phyloP scores from a whole-genome alignment of 2,329 filamentous ascomycete species.

The Apiospora marii region DNA sequence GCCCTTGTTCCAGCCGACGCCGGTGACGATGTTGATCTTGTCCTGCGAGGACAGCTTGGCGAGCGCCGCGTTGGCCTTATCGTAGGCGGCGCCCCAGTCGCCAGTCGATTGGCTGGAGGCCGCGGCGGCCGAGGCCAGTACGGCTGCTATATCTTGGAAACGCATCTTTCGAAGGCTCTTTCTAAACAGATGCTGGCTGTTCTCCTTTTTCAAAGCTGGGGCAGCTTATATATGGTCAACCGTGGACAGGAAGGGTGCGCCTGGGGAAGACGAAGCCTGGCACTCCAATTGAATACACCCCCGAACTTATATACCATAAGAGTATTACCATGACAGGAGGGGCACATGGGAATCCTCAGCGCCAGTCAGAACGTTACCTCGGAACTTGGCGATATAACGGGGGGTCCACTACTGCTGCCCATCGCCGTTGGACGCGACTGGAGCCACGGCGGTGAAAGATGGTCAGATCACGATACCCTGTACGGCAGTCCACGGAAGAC shows the following conservation, averaged over 20 bases:
- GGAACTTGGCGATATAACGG: neutral
- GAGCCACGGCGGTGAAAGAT: neutral
- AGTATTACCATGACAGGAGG: neutral
- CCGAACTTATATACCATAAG: neutral
- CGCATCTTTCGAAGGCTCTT: conserved; percentile 27
- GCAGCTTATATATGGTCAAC: neutral
- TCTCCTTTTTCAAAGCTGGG: neutral
- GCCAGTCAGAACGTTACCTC: neutral
- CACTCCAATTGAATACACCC: neutral
- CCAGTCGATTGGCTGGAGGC: conserved; percentile 44
- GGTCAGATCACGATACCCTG: neutral
- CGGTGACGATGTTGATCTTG: conserved; percentile 82
- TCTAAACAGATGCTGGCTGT: neutral
- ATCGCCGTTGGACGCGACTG: neutral
- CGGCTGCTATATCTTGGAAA: conserved; percentile 26
- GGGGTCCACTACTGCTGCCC: neutral
- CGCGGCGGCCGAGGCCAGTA: conserved; percentile 33
- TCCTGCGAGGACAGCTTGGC: conserved; percentile 74
- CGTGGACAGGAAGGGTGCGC: neutral
- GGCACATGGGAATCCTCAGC: neutral
- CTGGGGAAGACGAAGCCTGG: neutral
- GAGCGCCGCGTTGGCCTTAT: conserved; percentile 73
- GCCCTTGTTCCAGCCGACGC: conserved; percentile 77
- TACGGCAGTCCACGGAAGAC: conserved; percentile 15
- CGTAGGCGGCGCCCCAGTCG: conserved; percentile 73